Evolutionary conservation across 352 stramenopile species (phyloP), one percentile per base, ranked within the genome.

Genomic region (Aphanomyces euteiches): DNA sequence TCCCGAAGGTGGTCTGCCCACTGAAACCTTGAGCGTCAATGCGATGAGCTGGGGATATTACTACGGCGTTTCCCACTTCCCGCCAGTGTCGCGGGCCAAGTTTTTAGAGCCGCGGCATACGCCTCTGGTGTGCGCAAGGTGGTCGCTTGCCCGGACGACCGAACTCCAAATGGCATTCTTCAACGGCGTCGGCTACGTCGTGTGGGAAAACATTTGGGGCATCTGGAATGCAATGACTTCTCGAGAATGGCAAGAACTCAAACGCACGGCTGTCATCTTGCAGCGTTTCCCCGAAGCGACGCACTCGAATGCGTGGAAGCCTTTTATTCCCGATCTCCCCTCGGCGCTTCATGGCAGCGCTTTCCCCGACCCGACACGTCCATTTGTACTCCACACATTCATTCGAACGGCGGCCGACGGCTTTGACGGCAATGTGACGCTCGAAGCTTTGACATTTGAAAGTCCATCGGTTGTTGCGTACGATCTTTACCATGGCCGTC

Each of bases 121-220:
- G 83, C 85, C 91, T 7, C 84, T 93, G 63, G 74, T 93, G 38
- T 95, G 86, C 48, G 82, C 84, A 12, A 81, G 88, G 6, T 95
- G 88, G 87, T 93, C 88, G 37, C 77, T 91, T n/a, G 82, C 92
- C 72, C 74, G 77, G 34, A 73, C 78, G 7, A 60, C 75, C 0
- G 88, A 93, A 41, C 36, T 96, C 10, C 81, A 92, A 21, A 79
- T 72, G 3, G 79, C 88, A 17, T 92, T 92, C 66, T 96, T 95
- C 67, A 96, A 96, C 69, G 87, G 85, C 8, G 82, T 79, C n/a
- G 87, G 88, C 4, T 95, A 93, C 72, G 88, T 93, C 21, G 73
- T 91, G 5, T 96, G 88, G 88, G 88, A 96, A 56, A 96, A 96
- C 67, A 85, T 96, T 17, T 96, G 88, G 88, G 85, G 88, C 15